Percentiles rank a stretch among this genome's conserved stretches.
These are phyloP conservation scores for Aspergillus asperescens DNA, from an alignment of 495 filamentous ascomycete genomes.

Conservation along the genomic window DNA sequence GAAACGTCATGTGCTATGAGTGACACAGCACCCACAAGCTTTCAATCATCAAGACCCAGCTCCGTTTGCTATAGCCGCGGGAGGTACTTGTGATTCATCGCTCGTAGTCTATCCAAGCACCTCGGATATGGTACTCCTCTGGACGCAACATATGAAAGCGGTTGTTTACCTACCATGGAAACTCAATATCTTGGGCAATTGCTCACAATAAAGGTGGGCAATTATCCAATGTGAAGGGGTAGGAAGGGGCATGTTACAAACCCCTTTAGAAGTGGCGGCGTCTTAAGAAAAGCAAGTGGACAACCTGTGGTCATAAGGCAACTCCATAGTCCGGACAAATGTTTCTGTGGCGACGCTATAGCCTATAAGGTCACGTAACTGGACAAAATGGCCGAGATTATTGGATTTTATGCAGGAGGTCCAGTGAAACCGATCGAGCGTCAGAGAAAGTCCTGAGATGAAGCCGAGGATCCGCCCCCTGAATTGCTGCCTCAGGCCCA, in stretches of 20 bases:
- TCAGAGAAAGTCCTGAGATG: constrained; percentile 2
- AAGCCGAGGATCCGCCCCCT: constrained; percentile 23
- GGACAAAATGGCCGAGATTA: constrained; percentile 6
- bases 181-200: too few relatives aligned
- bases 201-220: too few relatives aligned
- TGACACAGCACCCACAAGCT: not conserved
- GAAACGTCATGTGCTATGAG: not conserved
- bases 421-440: not conserved
- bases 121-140: not conserved
- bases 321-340: not conserved
- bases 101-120: not conserved
- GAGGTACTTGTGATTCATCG: not conserved
- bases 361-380: not conserved
- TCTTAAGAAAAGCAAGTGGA: not conserved
- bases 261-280: not conserved
- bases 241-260: not conserved
- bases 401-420: constrained; percentile 3
- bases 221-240: not conserved
- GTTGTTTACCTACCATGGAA: too few relatives aligned
- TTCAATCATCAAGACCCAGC: too few relatives aligned
- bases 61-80: not conserved
- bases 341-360: constrained; percentile 1
- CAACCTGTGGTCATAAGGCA: not conserved
- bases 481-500: constrained; percentile 20
- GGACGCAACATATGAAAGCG: too few relatives aligned